Percentiles rank a stretch among this genome's conserved stretches.
Evolutionary conservation across 78 protist genomes (phyloP).

Genomic region (Cavenderia fasciculata): DNA sequence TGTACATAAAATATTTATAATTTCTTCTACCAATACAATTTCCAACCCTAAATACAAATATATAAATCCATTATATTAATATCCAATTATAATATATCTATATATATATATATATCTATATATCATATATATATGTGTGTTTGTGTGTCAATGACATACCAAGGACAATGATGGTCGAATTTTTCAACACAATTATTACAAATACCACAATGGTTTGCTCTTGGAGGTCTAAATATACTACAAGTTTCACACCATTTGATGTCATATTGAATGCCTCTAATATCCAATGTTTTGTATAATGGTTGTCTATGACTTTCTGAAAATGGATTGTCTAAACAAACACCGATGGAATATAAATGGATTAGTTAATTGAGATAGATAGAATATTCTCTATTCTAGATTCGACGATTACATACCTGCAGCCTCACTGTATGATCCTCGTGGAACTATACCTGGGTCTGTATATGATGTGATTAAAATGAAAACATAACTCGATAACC

Average conservation of each 20-base stretch:
- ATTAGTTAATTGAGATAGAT: background rate
- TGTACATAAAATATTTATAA: conserved; percentile 68
- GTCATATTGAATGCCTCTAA: conserved; percentile 35
- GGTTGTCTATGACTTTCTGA: conserved; percentile 68
- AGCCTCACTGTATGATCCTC: conserved; percentile 37
- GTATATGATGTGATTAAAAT: conserved; percentile 57
- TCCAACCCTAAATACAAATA: conserved; percentile 42
- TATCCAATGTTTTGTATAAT: conserved; percentile 14
- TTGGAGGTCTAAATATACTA: conserved; percentile 83
- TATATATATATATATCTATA: too few relatives aligned
- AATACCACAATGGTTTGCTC: conserved; percentile 86
- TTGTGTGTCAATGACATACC: too few relatives aligned
- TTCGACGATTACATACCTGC: background rate
- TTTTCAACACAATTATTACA: conserved; percentile 87
- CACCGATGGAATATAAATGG: background rate
- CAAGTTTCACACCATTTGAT: conserved; percentile 86
- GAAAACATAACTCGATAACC: conserved; percentile 32
- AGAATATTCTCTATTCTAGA: background rate
- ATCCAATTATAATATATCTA: too few relatives aligned
- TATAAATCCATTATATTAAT: too few relatives aligned
- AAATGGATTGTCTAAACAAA: conserved; percentile 21
- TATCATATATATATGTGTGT: too few relatives aligned
- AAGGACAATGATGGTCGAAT: conserved; percentile 92
- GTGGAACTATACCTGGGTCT: conserved; percentile 76
- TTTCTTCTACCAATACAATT: conserved; percentile 81